Percentiles rank a stretch among this genome's conserved stretches.
These are phyloP conservation scores for Aspergillus candidus DNA, from an alignment of 2,329 filamentous ascomycete species.

Conservation along the genomic window DNA sequence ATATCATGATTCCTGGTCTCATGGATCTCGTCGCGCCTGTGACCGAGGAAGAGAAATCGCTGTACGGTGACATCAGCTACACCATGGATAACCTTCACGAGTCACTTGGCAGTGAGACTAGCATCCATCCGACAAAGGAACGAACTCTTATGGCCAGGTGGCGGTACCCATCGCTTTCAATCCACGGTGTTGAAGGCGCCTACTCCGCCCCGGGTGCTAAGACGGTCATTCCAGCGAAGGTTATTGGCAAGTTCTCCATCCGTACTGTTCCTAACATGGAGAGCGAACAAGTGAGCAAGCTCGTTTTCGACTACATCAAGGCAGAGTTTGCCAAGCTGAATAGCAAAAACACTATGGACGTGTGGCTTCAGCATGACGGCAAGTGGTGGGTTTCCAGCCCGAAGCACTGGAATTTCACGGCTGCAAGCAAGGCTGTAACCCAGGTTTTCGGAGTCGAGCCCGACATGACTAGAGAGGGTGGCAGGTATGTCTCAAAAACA, in stretches of 20 bases:
- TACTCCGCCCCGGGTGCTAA: slow-evolving; percentile 92
- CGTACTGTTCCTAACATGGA: slow-evolving; percentile 97
- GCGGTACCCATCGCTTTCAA: slow-evolving; percentile 86
- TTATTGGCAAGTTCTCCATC: slow-evolving; percentile 97
- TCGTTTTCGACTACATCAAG: slow-evolving; percentile 77
- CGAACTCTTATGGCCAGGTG: slow-evolving; percentile 90
- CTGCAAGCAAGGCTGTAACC: slow-evolving; percentile 92
- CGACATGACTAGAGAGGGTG: slow-evolving; percentile 93
- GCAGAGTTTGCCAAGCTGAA: slow-evolving; percentile 78
- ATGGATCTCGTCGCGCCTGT: slow-evolving; percentile 87
- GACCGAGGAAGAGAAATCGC: slow-evolving; percentile 73
- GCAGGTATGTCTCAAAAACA: slow-evolving; percentile 53
- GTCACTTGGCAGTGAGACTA: slow-evolving; percentile 81
- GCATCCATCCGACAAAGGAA: slow-evolving; percentile 84
- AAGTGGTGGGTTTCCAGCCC: slow-evolving; percentile 99
- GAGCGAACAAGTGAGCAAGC: slow-evolving; percentile 76
- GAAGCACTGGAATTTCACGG: slow-evolving; percentile 98
- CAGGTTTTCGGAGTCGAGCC: slow-evolving; percentile 89
- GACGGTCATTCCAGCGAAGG: slow-evolving; percentile 97
- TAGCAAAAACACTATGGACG: slow-evolving; percentile 86
- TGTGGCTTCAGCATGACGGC: slow-evolving; percentile 77
- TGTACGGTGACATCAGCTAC: slow-evolving; percentile 90
- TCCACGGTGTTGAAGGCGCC: slow-evolving; percentile 92
- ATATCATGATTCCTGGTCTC: slow-evolving; percentile 90
- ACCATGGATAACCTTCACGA: slow-evolving; percentile 94